Conservation (phyloP, 202 grass and related monocot species). For the Zizania palustris region DNA sequence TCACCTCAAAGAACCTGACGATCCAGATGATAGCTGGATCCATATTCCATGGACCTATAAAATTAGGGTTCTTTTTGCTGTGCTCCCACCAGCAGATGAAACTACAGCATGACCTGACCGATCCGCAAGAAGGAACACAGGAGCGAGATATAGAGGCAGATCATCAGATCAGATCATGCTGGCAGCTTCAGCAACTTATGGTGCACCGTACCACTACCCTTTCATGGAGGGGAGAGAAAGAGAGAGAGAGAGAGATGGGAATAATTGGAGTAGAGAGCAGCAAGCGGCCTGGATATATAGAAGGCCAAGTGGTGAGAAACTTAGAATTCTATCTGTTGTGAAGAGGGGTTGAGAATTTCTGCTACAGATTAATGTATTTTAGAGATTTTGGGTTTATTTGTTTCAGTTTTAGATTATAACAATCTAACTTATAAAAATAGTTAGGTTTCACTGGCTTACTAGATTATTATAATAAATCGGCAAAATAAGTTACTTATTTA, state of each 20-base stretch:
- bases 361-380: no score
- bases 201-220: constrained; percentile 63
- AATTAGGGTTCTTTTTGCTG: constrained; percentile 44
- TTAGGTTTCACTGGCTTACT: no score
- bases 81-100: constrained; percentile 84
- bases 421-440: no score
- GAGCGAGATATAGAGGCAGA: neutral
- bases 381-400: no score
- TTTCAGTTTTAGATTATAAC: no score
- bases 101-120: constrained; percentile 77
- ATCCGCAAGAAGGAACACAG: neutral
- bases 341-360: neutral
- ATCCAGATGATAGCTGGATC: no score
- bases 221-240: neutral
- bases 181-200: constrained; percentile 85
- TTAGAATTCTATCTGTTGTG: neutral
- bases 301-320: constrained; percentile 13
- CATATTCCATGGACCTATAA: no score
- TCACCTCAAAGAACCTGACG: no score
- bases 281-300: constrained; percentile 30
- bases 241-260: neutral
- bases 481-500: no score
- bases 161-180: constrained; percentile 70
- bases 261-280: constrained; percentile 21
- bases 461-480: no score